Conservation (phyloP, 495 filamentous ascomycete species). For the Penicillium coffeae region DNA sequence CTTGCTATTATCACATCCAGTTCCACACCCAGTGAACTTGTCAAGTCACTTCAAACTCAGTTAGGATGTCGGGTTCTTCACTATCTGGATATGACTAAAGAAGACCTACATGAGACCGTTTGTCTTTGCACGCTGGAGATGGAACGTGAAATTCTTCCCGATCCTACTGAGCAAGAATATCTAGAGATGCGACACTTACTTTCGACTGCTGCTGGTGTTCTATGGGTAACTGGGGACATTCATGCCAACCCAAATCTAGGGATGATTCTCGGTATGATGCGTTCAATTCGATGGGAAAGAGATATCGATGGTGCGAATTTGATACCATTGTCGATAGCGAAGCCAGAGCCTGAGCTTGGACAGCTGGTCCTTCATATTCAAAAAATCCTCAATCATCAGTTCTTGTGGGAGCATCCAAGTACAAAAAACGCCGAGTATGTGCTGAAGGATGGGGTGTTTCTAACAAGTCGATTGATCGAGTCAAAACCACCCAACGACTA, state of each 20-base stretch:
- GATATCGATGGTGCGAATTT: slow-evolving; percentile 24
- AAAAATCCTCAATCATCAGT: no score
- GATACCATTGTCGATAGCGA: no score
- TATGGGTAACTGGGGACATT: slow-evolving; percentile 35
- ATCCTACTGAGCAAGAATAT: slow-evolving; percentile 7
- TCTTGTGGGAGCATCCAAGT: no score
- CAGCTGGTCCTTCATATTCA: no score
- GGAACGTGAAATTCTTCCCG: slow-evolving; percentile 4
- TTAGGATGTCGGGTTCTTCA: no score
- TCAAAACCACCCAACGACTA: no score
- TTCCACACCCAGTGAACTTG: background rate
- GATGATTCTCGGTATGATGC: slow-evolving; percentile 23
- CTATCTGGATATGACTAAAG: background rate
- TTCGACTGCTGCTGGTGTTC: slow-evolving; percentile 16
- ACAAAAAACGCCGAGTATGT: no score
- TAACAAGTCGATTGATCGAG: no score
- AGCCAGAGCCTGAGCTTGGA: no score
- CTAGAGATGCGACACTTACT: slow-evolving; percentile 19
- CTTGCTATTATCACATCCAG: slow-evolving; percentile 12
- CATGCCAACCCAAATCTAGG: slow-evolving; percentile 1
- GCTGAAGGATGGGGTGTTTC: no score
- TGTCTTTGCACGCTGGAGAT: slow-evolving; percentile 18
- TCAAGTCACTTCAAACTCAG: no score
- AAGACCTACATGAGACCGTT: background rate
- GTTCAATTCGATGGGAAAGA: slow-evolving; percentile 27